These are phyloP conservation scores for Cryptococcus sp. DNA, from an alignment of 1,284 basidiomycete species.

Conservation along the genomic window DNA sequence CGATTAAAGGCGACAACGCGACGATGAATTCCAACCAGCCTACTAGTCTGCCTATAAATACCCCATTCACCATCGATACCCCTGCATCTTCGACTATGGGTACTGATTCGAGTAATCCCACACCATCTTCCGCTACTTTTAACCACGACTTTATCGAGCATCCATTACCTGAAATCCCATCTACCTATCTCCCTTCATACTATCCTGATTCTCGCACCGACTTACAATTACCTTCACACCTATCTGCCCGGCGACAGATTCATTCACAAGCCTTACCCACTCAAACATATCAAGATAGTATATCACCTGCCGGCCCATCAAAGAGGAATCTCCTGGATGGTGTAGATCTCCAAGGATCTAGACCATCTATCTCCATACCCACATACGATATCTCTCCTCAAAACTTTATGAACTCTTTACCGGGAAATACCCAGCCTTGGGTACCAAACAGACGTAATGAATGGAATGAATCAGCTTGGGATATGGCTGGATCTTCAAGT, in stretches of 20 bases:
- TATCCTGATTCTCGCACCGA: constrained; percentile 1
- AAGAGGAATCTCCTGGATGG: background rate
- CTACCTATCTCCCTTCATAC: constrained; percentile 3
- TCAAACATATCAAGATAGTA: background rate
- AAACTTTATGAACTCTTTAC: background rate
- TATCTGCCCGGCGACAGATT: no score
- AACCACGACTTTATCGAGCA: background rate
- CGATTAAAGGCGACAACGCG: no score
- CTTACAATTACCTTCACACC: background rate
- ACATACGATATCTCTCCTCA: constrained; percentile 2
- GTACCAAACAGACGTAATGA: background rate
- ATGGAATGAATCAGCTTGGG: constrained; percentile 1
- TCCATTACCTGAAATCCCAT: background rate
- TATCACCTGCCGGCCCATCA: constrained; percentile 1
- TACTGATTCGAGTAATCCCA: background rate
- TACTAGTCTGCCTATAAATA: background rate
- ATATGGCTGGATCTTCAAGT: background rate
- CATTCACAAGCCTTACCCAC: no score
- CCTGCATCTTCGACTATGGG: background rate
- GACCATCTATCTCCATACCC: background rate
- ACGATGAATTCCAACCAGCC: background rate
- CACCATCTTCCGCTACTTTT: background rate
- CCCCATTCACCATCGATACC: background rate
- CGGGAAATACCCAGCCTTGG: background rate
- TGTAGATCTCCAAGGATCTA: background rate